These are phyloP conservation scores for Stagonosporopsis chrysanthemi DNA, from an alignment of 2,329 filamentous ascomycete genomes.

Conservation along the genomic window DNA sequence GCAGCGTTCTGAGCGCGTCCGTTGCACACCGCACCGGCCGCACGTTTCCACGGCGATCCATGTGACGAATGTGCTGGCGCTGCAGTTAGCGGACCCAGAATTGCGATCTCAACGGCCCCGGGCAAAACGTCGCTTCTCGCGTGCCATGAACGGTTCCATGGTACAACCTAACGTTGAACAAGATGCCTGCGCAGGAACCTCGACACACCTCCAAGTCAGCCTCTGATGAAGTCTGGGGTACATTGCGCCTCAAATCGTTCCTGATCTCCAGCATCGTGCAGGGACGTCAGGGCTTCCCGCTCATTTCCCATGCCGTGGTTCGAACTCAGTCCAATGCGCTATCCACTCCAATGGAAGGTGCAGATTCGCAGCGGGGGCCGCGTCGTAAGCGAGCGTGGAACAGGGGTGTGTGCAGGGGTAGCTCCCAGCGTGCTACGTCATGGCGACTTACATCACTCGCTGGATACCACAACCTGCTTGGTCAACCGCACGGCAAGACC, in stretches of 20 bases:
- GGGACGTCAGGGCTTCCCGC: conserved; percentile 13
- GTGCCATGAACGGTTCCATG: conserved; percentile 11
- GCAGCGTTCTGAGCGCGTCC: conserved; percentile 5
- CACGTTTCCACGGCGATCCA: conserved; percentile 2
- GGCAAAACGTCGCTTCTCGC: conserved; percentile 18
- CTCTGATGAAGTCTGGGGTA: conserved; percentile 2
- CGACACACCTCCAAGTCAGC: neutral
- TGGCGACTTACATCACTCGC: conserved; percentile 14
- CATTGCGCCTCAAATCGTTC: conserved; percentile 13
- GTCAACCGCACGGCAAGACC: conserved; percentile 26
- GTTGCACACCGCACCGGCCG: conserved; percentile 16
- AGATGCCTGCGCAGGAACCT: conserved; percentile 3
- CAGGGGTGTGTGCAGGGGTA: conserved; percentile 18
- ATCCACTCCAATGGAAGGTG: too few relatives aligned
- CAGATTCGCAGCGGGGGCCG: conserved; percentile 15
- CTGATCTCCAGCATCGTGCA: conserved; percentile 17
- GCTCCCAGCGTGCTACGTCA: conserved; percentile 30
- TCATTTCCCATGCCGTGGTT: conserved; percentile 13
- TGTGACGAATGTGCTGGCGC: conserved; percentile 13
- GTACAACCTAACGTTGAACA: conserved; percentile 3
- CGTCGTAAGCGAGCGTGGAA: conserved; percentile 25
- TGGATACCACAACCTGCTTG: conserved; percentile 32
- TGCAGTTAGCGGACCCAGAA: conserved; percentile 20
- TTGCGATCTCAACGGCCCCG: conserved; percentile 18
- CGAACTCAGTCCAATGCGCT: conserved; percentile 12